Conservation (phyloP, 495 filamentous ascomycete species). For the Cercophora sp. region DNA sequence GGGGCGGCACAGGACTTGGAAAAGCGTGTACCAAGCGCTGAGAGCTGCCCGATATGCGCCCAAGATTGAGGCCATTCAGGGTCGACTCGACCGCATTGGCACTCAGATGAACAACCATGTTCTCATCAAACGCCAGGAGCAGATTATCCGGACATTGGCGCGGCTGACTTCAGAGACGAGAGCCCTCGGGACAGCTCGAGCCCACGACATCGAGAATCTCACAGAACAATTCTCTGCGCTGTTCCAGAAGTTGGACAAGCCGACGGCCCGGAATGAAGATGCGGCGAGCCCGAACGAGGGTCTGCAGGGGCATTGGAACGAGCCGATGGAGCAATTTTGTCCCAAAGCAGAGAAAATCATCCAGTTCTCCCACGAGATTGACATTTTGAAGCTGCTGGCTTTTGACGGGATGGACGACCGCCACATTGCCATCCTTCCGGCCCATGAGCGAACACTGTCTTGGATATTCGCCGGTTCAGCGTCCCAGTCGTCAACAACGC, state of each 20-base stretch:
- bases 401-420: constrained; percentile 5
- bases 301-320: not conserved
- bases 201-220: not conserved
- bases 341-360: not conserved
- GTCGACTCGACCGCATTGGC: not conserved
- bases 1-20: not conserved
- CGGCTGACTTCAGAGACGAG: too few relatives aligned
- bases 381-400: not conserved
- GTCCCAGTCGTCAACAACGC: not conserved
- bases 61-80: not conserved
- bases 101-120: not conserved
- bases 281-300: not conserved
- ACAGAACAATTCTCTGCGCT: not conserved
- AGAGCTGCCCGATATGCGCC: not conserved
- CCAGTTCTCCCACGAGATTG: not conserved
- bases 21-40: constrained; percentile 1
- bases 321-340: not conserved
- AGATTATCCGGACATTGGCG: not conserved
- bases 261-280: not conserved
- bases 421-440: not conserved
- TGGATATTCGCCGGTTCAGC: not conserved
- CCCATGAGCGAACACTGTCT: not conserved
- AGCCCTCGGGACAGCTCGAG: not conserved
- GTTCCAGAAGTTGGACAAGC: not conserved
- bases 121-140: not conserved